Base-by-base conservation (phyloP, 2,329 filamentous ascomycete genomes). In the Ophiostoma fasciatum region DNA sequence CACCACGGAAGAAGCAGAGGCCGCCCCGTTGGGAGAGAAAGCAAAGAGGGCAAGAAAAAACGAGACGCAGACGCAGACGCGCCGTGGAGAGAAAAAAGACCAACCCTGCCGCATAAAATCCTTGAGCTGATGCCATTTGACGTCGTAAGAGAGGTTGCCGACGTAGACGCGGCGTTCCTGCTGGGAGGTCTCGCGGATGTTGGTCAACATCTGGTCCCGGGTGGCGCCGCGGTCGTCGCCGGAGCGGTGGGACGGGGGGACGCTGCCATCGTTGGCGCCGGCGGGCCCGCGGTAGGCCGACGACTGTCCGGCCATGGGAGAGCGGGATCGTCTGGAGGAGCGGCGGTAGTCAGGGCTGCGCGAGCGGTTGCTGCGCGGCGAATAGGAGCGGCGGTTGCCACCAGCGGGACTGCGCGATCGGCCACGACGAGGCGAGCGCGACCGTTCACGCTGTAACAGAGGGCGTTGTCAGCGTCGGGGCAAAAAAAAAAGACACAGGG, bases 91-190 rank as follows among this genome's bases (percentile, higher is more conserved):
- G n/a, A n/a, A 28, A 15, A 8, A 7, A 22, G 13, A 62, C 80
- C 68, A 69, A 96, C 90, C 88, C 76, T 94, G 84, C 74, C 90
- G 82, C 90, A 98, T 98, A 59, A 96, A 96, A 67, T 98, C 90
- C 69, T 98, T 98, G 45, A 98, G 75, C 55, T 96, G 90, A 68
- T 96, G 88, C 90, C 90, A 98, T 69, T 98, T 98, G 59, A 98
- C 90, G 69, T 98, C 90, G 68, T 98, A 98, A 33, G 87, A 90
- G 50, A 98, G 72, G 59, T 98, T 98, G 62, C 90, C 90, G 58
- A 98, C 90, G 59, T 98, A 98, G 74, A 98, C 90, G 48, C 90
- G 87, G 55, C 90, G 88, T 70, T 98, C 90, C 64, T 98, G 90
- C 59, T 96, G 90, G 43, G 90, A 96, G 31, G 82, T 81, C 55